Evolutionary conservation across 1,284 basidiomycete genomes (phyloP).

Genomic region (Trametes polyzona): DNA sequence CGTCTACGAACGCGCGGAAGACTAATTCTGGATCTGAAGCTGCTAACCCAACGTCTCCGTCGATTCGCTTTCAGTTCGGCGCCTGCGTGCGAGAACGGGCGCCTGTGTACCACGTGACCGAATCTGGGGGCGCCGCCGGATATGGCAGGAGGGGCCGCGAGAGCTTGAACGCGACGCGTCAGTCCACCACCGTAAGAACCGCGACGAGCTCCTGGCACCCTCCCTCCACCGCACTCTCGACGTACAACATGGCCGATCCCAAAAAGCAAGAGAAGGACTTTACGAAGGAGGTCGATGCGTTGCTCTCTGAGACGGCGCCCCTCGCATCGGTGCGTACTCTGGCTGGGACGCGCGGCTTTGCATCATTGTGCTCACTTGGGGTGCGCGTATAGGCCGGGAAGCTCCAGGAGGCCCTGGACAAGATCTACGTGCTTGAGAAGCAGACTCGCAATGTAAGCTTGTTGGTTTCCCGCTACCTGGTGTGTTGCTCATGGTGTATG

Average conservation of each 20-base stretch:
- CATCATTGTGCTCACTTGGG: constrained; percentile 21
- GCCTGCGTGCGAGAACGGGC: constrained; percentile 2
- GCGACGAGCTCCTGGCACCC: constrained; percentile 38
- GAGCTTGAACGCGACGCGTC: constrained; percentile 65
- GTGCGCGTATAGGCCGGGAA: constrained; percentile 62
- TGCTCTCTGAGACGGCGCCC: constrained; percentile 59
- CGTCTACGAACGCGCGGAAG: background rate
- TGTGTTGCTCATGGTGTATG: background rate
- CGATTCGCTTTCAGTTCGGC: constrained; percentile 21
- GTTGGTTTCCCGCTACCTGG: background rate
- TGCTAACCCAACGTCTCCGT: background rate
- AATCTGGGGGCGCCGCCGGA: constrained; percentile 15
- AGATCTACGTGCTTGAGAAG: constrained; percentile 90
- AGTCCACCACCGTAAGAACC: constrained; percentile 43
- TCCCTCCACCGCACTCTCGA: constrained; percentile 18
- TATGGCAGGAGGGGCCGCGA: constrained; percentile 30
- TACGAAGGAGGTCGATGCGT: constrained; percentile 67
- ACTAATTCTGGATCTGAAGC: background rate
- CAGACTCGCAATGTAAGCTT: constrained; percentile 89
- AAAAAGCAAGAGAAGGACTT: constrained; percentile 83
- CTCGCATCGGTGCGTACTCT: constrained; percentile 55
- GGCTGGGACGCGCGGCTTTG: background rate
- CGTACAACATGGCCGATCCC: constrained; percentile 65
- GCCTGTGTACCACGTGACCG: constrained; percentile 27
- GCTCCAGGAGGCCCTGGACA: constrained; percentile 87